Percentiles rank a stretch among this genome's conserved stretches.
Conservation (phyloP, 306 rosid species). For the Macrotyloma uniflorum region DNA sequence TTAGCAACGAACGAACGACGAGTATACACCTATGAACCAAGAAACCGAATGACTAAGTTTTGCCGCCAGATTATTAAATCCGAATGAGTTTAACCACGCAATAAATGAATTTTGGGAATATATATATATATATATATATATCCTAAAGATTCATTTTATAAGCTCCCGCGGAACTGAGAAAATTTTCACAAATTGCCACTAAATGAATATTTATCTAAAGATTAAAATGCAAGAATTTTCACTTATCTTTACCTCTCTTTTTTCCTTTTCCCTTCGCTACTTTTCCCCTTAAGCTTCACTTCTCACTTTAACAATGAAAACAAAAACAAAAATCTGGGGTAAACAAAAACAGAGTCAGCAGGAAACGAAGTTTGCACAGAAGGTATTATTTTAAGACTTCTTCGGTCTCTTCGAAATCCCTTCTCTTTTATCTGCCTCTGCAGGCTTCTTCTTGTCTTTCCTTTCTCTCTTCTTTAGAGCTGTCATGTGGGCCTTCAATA, state of each 20-base stretch:
- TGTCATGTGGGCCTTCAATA: conserved; percentile 96
- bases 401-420: conserved; percentile 55
- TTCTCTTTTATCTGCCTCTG: conserved; percentile 66
- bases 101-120: not conserved
- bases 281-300: too few species aligned
- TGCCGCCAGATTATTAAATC: not conserved
- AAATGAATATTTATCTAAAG: conserved; percentile 24
- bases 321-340: not conserved
- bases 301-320: conserved; percentile 10
- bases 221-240: conserved; percentile 38
- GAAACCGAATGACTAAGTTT: not conserved
- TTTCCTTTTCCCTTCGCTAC: not conserved
- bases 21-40: not conserved
- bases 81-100: conserved; percentile 1
- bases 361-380: conserved; percentile 28
- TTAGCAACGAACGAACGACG: not conserved
- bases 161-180: not conserved
- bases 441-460: conserved; percentile 88
- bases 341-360: conserved; percentile 25
- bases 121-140: conserved; percentile 13
- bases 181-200: conserved; percentile 25
- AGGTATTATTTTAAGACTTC: conserved; percentile 34
- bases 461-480: conserved; percentile 95
- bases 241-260: not conserved
- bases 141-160: conserved; percentile 11